Evolutionary conservation across 345 rosid genomes (phyloP).

Genomic region (Rhizophora apiculata): DNA sequence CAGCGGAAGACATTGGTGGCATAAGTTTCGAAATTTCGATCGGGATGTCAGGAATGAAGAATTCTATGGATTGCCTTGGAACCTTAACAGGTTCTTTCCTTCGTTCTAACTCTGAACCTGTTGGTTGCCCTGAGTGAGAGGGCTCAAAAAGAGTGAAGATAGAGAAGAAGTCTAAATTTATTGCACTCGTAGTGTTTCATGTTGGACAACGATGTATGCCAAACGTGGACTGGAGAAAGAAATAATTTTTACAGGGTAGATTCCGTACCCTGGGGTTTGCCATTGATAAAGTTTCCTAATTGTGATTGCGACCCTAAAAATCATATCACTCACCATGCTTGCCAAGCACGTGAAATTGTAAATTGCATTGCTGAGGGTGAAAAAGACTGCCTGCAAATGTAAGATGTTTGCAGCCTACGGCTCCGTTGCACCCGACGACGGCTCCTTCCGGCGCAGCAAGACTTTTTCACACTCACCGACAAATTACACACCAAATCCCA

Average conservation of each 20-base stretch:
- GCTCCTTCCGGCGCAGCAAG: no score
- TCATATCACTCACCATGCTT: not conserved
- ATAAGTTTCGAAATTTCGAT: constrained; percentile 49
- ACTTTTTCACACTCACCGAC: no score
- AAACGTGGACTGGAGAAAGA: not conserved
- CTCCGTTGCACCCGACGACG: no score
- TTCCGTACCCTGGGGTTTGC: no score
- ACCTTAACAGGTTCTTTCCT: constrained; percentile 84
- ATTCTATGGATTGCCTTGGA: constrained; percentile 69
- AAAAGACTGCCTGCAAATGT: no score
- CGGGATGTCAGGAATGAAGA: constrained; percentile 64
- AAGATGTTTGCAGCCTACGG: no score
- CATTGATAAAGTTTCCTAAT: not conserved
- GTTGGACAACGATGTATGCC: not conserved
- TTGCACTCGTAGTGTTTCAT: not conserved
- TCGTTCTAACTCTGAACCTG: constrained; percentile 38
- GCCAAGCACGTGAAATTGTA: no score
- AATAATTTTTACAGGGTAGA: not conserved
- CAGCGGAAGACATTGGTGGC: constrained; percentile 94
- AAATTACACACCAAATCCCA: no score
- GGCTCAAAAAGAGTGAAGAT: not conserved
- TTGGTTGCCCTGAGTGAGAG: not conserved
- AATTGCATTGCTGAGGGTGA: no score
- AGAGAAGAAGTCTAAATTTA: not conserved
- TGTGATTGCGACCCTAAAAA: no score